Evolutionary conservation across 1,284 basidiomycete genomes (phyloP).

Genomic region (Tilletia setariae): DNA sequence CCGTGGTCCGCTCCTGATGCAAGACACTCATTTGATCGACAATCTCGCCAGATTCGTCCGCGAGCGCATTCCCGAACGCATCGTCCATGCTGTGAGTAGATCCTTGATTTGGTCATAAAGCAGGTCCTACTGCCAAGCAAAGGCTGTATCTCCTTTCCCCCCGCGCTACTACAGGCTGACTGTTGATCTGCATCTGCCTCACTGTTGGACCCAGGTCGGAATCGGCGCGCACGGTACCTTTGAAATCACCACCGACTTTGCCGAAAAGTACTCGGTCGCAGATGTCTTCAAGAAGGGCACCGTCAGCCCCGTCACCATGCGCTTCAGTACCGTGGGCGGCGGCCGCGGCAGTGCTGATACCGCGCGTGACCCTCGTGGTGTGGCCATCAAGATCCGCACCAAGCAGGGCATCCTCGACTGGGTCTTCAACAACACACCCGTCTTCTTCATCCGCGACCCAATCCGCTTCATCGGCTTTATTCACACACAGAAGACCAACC

Average conservation of each 20-base stretch:
- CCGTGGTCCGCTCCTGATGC: constrained; percentile 14
- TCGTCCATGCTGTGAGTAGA: constrained; percentile 36
- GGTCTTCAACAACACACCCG: constrained; percentile 34
- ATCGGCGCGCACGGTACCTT: constrained; percentile 40
- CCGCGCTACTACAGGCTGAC: too few relatives aligned
- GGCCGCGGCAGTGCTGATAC: constrained; percentile 36
- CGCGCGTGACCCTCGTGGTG: constrained; percentile 38
- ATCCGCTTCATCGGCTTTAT: constrained; percentile 43
- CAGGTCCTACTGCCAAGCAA: too few relatives aligned
- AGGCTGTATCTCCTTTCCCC: constrained; percentile 18
- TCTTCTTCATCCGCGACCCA: constrained; percentile 42
- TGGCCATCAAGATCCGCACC: constrained; percentile 41
- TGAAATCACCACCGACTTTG: constrained; percentile 38
- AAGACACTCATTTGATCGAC: constrained; percentile 17
- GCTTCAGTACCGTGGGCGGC: constrained; percentile 43
- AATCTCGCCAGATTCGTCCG: constrained; percentile 20
- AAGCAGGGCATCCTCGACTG: constrained; percentile 33
- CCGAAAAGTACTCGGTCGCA: constrained; percentile 26
- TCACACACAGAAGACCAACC: constrained; percentile 42
- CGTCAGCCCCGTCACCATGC: constrained; percentile 29
- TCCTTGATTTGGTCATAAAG: too few relatives aligned
- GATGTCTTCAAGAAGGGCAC: constrained; percentile 30
- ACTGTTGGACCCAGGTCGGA: constrained; percentile 25
- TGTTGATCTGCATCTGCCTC: too few relatives aligned
- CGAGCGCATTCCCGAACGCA: constrained; percentile 51